A percentile compares a stretch with the other conserved stretches of the same genome.
Conservation (phyloP, 768 basidiomycete species). For the Leccinum ochraceum region DNA sequence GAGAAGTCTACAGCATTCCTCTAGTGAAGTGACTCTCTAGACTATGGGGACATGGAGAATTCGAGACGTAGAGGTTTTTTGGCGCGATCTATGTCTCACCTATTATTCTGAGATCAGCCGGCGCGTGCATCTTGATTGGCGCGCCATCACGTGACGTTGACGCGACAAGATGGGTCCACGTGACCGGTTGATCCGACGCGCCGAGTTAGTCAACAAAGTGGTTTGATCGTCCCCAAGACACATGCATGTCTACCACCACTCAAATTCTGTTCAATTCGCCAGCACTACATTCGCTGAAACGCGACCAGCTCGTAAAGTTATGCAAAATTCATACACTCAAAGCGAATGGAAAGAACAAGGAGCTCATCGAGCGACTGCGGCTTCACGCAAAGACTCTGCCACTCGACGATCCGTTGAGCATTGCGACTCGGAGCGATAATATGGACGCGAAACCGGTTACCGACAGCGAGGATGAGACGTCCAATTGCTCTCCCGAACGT, state of each 20-base stretch:
- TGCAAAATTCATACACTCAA: constrained; percentile 84
- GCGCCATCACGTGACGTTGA: constrained; percentile 17
- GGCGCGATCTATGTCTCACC: constrained; percentile 15
- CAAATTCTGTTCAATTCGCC: constrained; percentile 85
- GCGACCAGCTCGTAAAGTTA: constrained; percentile 80
- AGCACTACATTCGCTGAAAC: constrained; percentile 79
- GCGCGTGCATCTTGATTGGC: constrained; percentile 4
- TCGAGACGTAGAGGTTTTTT: neutral
- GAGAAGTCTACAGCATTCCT: neutral
- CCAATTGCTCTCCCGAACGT: constrained; percentile 23
- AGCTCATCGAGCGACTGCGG: constrained; percentile 69
- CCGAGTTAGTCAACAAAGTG: constrained; percentile 20
- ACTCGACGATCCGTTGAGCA: constrained; percentile 52
- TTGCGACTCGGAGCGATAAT: constrained; percentile 54
- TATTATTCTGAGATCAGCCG: constrained; percentile 12
- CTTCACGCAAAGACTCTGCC: constrained; percentile 67
- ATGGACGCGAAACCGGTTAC: constrained; percentile 31
- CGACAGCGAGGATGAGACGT: constrained; percentile 34
- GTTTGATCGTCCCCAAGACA: neutral
- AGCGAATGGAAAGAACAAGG: constrained; percentile 76
- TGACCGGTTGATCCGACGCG: constrained; percentile 15
- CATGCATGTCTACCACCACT: constrained; percentile 65
- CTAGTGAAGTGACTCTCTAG: neutral
- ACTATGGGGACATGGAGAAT: neutral
- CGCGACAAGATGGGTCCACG: constrained; percentile 13